These are phyloP conservation scores for Fusarium continuum DNA, from an alignment of 2,329 filamentous ascomycete genomes.

Conservation along the genomic window DNA sequence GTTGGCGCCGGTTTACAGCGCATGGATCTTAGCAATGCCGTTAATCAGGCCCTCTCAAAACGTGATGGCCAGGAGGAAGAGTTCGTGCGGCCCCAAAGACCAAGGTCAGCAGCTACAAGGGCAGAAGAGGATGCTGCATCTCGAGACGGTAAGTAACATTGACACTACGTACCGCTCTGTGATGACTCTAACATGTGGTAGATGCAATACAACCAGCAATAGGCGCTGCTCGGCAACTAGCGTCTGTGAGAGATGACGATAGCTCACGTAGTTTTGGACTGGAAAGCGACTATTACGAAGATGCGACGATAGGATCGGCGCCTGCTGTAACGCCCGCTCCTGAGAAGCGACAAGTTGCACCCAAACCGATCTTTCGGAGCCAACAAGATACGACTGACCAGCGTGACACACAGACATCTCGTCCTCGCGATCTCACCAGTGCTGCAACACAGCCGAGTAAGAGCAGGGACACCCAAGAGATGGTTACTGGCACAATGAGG, in stretches of 20 bases:
- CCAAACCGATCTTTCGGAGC: background rate
- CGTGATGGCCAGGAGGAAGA: slow-evolving; percentile 29
- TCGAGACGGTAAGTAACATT: slow-evolving; percentile 18
- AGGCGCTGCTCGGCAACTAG: background rate
- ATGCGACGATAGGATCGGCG: slow-evolving; percentile 50
- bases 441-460: background rate
- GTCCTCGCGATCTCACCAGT: background rate
- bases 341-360: background rate
- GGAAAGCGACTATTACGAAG: slow-evolving; percentile 50
- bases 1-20: slow-evolving; percentile 34
- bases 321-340: slow-evolving; percentile 21
- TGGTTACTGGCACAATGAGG: background rate
- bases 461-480: background rate
- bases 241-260: slow-evolving; percentile 42
- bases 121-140: slow-evolving; percentile 39
- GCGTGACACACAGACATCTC: background rate
- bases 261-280: slow-evolving; percentile 50
- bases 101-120: background rate
- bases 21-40: slow-evolving; percentile 44
- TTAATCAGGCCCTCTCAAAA: slow-evolving; percentile 42
- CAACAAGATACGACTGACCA: background rate
- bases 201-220: background rate
- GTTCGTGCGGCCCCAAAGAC: slow-evolving; percentile 24
- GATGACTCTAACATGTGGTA: slow-evolving; percentile 7
- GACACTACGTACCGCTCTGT: background rate